Conservation (phyloP, 768 basidiomycete genomes). For the Suillus decipiens region DNA sequence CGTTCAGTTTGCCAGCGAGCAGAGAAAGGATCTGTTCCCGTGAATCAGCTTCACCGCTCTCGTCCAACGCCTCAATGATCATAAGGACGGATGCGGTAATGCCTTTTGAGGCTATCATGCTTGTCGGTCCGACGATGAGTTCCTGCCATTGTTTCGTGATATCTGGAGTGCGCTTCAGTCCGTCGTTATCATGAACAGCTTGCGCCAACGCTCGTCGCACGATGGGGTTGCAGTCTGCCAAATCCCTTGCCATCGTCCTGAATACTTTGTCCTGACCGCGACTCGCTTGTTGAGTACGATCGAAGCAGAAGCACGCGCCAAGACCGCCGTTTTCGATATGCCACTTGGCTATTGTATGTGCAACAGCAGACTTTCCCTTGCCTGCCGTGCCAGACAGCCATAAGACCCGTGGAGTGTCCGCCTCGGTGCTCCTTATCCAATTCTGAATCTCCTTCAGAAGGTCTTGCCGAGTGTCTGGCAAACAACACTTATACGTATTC, state of each 20-base stretch:
- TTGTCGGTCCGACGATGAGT: too few species aligned
- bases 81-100: slow-evolving; percentile 22
- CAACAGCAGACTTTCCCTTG: slow-evolving; percentile 24
- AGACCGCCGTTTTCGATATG: slow-evolving; percentile 14
- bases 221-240: not conserved
- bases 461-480: slow-evolving; percentile 15
- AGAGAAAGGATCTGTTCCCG: slow-evolving; percentile 20
- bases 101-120: not conserved
- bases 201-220: slow-evolving; percentile 1
- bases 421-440: slow-evolving; percentile 14
- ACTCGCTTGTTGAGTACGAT: slow-evolving; percentile 8
- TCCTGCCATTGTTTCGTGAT: slow-evolving; percentile 18
- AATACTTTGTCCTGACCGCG: slow-evolving; percentile 2
- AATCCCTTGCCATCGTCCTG: not conserved
- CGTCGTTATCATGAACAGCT: not conserved
- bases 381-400: slow-evolving; percentile 17
- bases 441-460: slow-evolving; percentile 18
- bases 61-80: slow-evolving; percentile 30
- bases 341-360: slow-evolving; percentile 18
- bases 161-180: not conserved
- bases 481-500: slow-evolving; percentile 11
- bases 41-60: slow-evolving; percentile 12
- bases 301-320: slow-evolving; percentile 19
- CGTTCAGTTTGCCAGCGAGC: not conserved
- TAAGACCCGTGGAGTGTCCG: slow-evolving; percentile 11